phyloP scores from a whole-genome alignment of 1,284 basidiomycete genomes.

The Rhizopogon hawkerae region DNA sequence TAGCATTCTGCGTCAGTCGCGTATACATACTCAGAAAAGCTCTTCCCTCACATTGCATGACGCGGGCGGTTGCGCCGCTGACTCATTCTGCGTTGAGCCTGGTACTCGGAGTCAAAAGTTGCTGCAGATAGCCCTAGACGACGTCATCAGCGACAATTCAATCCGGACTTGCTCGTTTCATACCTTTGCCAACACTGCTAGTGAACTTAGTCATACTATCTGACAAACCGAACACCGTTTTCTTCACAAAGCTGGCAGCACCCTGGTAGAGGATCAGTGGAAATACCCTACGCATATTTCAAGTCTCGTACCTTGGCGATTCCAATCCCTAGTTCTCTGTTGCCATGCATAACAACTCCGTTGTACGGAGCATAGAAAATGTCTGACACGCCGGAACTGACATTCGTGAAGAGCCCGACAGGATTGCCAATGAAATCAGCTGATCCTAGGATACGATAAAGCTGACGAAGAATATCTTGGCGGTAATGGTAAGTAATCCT shows the following conservation, averaged over 20 bases:
- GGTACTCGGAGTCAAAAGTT: slow-evolving; percentile 94
- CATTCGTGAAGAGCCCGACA: slow-evolving; percentile 96
- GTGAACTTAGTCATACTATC: slow-evolving; percentile 98
- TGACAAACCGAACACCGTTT: slow-evolving; percentile 94
- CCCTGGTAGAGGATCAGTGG: slow-evolving; percentile 44
- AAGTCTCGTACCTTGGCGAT: slow-evolving; percentile 71
- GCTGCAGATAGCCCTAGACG: slow-evolving; percentile 84
- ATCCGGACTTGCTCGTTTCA: not conserved
- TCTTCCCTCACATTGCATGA: slow-evolving; percentile 74
- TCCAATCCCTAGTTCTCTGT: slow-evolving; percentile 92
- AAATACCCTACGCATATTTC: not conserved
- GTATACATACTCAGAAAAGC: not conserved
- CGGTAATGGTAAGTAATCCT: slow-evolving; percentile 91
- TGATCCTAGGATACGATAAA: slow-evolving; percentile 94
- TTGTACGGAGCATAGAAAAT: slow-evolving; percentile 99
- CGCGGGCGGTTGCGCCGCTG: slow-evolving; percentile 91
- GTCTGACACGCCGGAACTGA: slow-evolving; percentile 97
- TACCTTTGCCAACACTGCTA: slow-evolving; percentile 93
- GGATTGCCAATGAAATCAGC: slow-evolving; percentile 94
- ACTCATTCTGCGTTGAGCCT: slow-evolving; percentile 79
- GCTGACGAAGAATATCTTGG: slow-evolving; percentile 88
- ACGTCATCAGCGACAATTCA: slow-evolving; percentile 1
- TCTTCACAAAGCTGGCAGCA: slow-evolving; percentile 97
- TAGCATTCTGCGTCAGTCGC: slow-evolving; percentile 26
- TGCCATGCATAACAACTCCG: slow-evolving; percentile 95